A percentile compares a stretch with the other conserved stretches of the same genome.
Conservation (phyloP, 2,329 filamentous ascomycete species). For the Claviceps humidiphila region DNA sequence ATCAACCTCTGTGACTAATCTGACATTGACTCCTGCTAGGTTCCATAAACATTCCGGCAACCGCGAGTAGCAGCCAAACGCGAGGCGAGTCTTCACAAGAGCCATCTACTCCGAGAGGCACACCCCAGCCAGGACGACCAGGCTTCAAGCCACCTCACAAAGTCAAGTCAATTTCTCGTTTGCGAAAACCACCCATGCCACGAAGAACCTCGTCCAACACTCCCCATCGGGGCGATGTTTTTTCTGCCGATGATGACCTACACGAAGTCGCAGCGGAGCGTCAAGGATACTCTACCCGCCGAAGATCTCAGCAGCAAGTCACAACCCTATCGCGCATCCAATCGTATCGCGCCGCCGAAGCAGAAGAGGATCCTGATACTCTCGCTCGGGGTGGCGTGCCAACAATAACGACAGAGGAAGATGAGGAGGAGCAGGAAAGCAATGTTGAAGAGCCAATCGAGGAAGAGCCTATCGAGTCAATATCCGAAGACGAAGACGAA, state of each 20-base stretch:
- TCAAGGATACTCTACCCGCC: constrained; percentile 19
- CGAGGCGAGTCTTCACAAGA: constrained; percentile 27
- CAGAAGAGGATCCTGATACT: constrained; percentile 12
- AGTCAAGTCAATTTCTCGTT: constrained; percentile 32
- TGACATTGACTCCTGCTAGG: constrained; percentile 3
- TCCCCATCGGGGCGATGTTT: constrained; percentile 71
- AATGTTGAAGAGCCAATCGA: constrained; percentile 30
- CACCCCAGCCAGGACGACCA: constrained; percentile 22
- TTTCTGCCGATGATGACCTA: constrained; percentile 81
- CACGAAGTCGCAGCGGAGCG: constrained; percentile 63
- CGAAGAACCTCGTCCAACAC: constrained; percentile 65
- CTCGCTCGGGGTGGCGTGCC: constrained; percentile 5
- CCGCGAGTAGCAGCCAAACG: constrained; percentile 17
- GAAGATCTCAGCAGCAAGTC: constrained; percentile 18
- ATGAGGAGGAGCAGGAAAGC: constrained; percentile 13
- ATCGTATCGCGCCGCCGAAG: constrained; percentile 16
- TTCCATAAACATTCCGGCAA: constrained; percentile 8
- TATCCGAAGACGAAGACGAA: constrained; percentile 44
- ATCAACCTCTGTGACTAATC: neutral
- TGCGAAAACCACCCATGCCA: constrained; percentile 59
- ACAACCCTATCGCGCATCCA: constrained; percentile 28
- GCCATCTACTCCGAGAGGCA: constrained; percentile 18
- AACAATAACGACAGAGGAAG: constrained; percentile 9
- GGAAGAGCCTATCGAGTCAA: constrained; percentile 37
- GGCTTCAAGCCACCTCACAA: constrained; percentile 31